phyloP scores from a whole-genome alignment of 2,329 filamentous ascomycete genomes.

The Alternaria sp. region DNA sequence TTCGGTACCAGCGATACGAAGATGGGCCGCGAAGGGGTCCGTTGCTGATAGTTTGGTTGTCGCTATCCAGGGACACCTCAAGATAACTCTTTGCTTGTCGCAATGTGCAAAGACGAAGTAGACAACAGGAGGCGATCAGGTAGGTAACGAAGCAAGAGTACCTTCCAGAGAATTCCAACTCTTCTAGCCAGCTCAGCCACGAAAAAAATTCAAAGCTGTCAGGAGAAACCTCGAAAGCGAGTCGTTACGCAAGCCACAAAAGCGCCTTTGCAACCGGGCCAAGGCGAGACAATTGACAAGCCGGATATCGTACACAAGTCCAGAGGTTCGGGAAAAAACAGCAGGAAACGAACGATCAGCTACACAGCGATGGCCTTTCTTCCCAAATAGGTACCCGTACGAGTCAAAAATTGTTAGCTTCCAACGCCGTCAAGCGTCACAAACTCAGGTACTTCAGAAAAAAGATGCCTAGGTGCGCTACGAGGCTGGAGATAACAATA shows the following conservation, averaged over 20 bases:
- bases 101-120: not conserved
- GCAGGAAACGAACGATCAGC: not conserved
- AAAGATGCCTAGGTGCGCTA: not conserved
- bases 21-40: not conserved
- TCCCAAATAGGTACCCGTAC: not conserved
- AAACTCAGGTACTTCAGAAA: not conserved
- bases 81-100: not conserved
- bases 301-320: not conserved
- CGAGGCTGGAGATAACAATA: not conserved
- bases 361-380: not conserved
- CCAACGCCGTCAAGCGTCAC: not conserved
- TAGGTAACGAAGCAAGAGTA: not conserved
- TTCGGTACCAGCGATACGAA: not conserved
- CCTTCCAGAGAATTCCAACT: not conserved
- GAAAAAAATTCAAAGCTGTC: not conserved
- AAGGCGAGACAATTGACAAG: not conserved
- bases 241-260: constrained; percentile 1
- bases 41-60: not conserved
- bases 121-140: not conserved
- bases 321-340: not conserved
- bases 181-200: not conserved
- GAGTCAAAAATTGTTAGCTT: not conserved
- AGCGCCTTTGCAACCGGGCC: not conserved
- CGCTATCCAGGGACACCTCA: not conserved
- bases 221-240: not conserved